These are phyloP conservation scores for Geotrichum klebahnii DNA, from an alignment of 1,139 yeast genomes.

Conservation along the genomic window DNA sequence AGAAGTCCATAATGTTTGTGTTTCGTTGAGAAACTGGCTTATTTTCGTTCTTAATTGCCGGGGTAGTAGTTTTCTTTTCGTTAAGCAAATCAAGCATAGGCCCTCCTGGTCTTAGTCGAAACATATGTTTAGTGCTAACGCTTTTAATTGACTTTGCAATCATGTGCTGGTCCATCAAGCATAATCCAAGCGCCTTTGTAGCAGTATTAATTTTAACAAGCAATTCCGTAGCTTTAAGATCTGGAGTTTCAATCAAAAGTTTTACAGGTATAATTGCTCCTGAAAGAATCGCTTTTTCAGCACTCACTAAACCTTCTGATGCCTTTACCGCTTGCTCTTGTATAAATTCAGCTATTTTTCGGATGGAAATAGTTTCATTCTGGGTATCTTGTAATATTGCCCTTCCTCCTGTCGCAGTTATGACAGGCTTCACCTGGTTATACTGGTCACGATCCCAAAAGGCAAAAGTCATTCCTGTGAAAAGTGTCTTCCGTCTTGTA, in stretches of 20 bases:
- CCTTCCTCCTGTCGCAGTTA: slow-evolving; percentile 27
- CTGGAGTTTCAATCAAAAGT: slow-evolving; percentile 3
- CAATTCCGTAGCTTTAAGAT: neutral
- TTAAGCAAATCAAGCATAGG: slow-evolving; percentile 7
- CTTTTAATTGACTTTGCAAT: slow-evolving; percentile 6
- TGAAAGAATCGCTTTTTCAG: slow-evolving; percentile 4
- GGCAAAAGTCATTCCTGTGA: slow-evolving; percentile 23
- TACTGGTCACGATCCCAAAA: slow-evolving; percentile 22
- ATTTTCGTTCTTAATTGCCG: neutral
- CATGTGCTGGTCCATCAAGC: neutral
- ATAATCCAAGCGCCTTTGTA: slow-evolving; percentile 12
- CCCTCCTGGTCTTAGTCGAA: slow-evolving; percentile 7
- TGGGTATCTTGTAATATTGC: slow-evolving; percentile 6
- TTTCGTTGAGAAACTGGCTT: neutral
- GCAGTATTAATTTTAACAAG: slow-evolving; percentile 5
- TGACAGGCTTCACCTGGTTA: slow-evolving; percentile 23
- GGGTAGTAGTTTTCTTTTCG: neutral
- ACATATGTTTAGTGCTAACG: slow-evolving; percentile 5
- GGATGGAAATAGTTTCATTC: slow-evolving; percentile 1
- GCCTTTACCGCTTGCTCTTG: slow-evolving; percentile 9
- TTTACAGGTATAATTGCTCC: slow-evolving; percentile 12
- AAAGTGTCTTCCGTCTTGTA: slow-evolving; percentile 20
- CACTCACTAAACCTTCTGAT: neutral
- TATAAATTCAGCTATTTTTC: slow-evolving; percentile 10
- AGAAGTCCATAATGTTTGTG: slow-evolving; percentile 13